A percentile compares a stretch with the other conserved stretches of the same genome.
phyloP scores from a whole-genome alignment of 129 eudicot species.

The Logfia minima region DNA sequence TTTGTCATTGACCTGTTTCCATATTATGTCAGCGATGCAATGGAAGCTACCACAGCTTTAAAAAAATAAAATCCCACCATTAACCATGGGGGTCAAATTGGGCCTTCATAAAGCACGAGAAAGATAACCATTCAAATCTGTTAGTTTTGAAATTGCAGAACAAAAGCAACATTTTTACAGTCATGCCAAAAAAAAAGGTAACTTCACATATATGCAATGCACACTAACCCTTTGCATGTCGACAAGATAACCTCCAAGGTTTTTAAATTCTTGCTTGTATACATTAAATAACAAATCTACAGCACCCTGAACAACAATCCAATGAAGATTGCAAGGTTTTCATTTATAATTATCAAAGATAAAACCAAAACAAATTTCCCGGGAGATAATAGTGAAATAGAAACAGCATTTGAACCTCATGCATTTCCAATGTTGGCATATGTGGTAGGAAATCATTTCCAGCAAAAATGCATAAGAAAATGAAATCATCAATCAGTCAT shows the following conservation, averaged over 20 bases:
- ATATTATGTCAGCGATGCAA: not conserved
- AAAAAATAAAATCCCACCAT: too few relatives aligned
- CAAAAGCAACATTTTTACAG: not conserved
- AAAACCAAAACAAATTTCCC: too few relatives aligned
- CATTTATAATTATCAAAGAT: not conserved
- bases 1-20: constrained; percentile 40
- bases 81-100: too few relatives aligned
- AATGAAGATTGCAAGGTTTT: not conserved
- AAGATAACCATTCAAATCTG: not conserved
- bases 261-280: constrained; percentile 52
- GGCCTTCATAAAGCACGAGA: not conserved
- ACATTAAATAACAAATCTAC: constrained; percentile 57
- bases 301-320: constrained; percentile 36
- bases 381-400: not conserved
- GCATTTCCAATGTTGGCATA: constrained; percentile 60
- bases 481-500: constrained; percentile 56
- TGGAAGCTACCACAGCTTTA: too few relatives aligned
- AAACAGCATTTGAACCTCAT: constrained; percentile 44
- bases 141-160: not conserved
- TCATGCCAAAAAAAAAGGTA: not conserved
- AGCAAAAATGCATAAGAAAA: constrained; percentile 57
- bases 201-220: not conserved
- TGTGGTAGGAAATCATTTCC: constrained; percentile 75
- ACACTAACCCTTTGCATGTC: constrained; percentile 46
- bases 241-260: constrained; percentile 58